A percentile compares a stretch with the other conserved stretches of the same genome.
Conservation (phyloP, 2,329 filamentous ascomycete species). For the Paracoccidioides brasiliensis region DNA sequence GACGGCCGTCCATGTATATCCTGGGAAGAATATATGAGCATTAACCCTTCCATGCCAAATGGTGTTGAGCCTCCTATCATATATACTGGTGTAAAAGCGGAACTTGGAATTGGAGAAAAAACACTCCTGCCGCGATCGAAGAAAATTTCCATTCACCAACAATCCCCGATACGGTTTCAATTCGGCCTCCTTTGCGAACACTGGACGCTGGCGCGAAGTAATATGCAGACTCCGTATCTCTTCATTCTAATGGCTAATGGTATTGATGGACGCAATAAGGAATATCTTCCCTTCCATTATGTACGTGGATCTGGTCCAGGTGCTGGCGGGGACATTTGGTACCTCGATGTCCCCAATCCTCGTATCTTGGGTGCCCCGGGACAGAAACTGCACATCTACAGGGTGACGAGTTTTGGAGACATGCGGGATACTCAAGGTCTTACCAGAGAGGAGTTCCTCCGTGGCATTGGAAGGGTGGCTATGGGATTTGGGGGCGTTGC, state of each 20-base stretch:
- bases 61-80: constrained; percentile 33
- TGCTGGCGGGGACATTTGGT: constrained; percentile 70
- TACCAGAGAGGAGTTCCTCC: constrained; percentile 35
- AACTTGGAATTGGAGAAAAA: constrained; percentile 40
- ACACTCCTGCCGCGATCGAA: constrained; percentile 50
- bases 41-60: constrained; percentile 36
- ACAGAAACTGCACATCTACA: constrained; percentile 52
- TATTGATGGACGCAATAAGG: constrained; percentile 51
- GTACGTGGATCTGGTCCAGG: constrained; percentile 24
- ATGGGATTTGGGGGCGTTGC: constrained; percentile 41
- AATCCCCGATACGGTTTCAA: constrained; percentile 56
- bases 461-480: constrained; percentile 34
- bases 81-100: constrained; percentile 34
- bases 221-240: constrained; percentile 51
- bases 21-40: constrained; percentile 75
- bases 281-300: constrained; percentile 54
- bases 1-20: constrained; percentile 50
- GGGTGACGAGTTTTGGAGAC: constrained; percentile 43
- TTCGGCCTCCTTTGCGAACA: constrained; percentile 70
- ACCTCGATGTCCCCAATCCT: constrained; percentile 55
- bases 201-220: constrained; percentile 58
- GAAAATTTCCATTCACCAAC: constrained; percentile 48
- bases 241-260: constrained; percentile 58
- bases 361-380: constrained; percentile 55
- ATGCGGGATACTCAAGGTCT: constrained; percentile 41